Base-by-base conservation (phyloP, 1,284 basidiomycete genomes). In the Cryptococcus sp. region DNA sequence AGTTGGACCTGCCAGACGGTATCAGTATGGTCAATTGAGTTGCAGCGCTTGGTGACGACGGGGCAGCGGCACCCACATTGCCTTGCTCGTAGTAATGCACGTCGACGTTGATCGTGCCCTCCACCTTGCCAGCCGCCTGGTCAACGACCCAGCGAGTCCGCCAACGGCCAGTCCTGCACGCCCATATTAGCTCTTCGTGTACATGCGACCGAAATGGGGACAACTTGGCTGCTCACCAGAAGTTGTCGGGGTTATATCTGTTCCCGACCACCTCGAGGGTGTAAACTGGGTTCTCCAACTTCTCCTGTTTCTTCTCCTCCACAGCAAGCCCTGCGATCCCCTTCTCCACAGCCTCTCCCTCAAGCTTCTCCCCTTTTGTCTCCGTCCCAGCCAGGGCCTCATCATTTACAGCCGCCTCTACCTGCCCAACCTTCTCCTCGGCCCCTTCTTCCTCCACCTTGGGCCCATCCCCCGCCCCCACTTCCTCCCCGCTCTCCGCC, bases 21-120 rank as follows among this genome's bases (percentile, higher is more conserved):
- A 40, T 42, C 36, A 16, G 35, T 33, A 42, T 12, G 16, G 24
- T 46, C 33, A 24, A 33, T 48, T 38, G 21, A 21, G 16, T 20
- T 20, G 7, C 20, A 11, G 21, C 37, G 4, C 18, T 9, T 37
- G 4, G 21, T 44, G 40, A 50, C 15, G 37, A n/a, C 24, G 20
- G 28, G 37, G 23, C 35, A n/a, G 11, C n/a, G n/a, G n/a, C n/a
- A 72, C 82, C 57, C 61, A 92, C 93, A 71, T 94, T 94, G 67
- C 91, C 93, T 77, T 95, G 91, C 75, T 97, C 93, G 70, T 92
- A 97, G 72, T 97, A 97, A 75, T 97, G 93, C 23, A 95, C 87
- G 68, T 92, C 89, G 46, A 91, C 83, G 20, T 87, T 78, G 28
- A 93, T 84, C 62, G 80, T 84, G 0, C 91, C 80, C 5, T 60